Evolutionary conservation across 305 asterid species (phyloP), one percentile per base, ranked within the genome.

Genomic region (Solanum hybrid): DNA sequence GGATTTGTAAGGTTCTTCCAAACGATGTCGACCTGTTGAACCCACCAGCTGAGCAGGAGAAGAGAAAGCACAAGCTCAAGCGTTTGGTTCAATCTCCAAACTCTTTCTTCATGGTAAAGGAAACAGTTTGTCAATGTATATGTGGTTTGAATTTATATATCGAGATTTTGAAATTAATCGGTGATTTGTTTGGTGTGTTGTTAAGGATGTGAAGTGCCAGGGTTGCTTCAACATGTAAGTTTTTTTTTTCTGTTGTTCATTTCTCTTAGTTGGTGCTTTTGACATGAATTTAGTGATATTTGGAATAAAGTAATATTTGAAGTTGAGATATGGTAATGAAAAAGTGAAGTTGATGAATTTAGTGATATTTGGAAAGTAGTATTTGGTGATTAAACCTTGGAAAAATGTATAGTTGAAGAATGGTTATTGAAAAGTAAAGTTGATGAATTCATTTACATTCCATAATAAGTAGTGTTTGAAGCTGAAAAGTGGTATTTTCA

Each of bases 151-250:
- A 28, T 29, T 76, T 67, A 9, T 67, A 0, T 11, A 18, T 57
- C 1, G 1, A 18, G 67, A 7, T 71, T 20, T n/a, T 35, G 8
- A 24, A 22, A 26, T n/a, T 8, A 10, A 69, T 9, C 24, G 46
- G 74, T 10, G 11, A 5, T 61, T 24, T 71, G 29, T 37, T 86
- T 33, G 12, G 0, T 57, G 35, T 77, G 11, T 61, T 61, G 26
- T 88, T 28, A 16, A 93, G 95, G 95, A 93, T 87, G 95, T 93
- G 35, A 93, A 92, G 85, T 93, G 95, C 78, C 95, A 93, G 24
- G 95, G 93, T 6, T 93, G 95, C 89, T 93, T 92, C 64, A 91
- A 92, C 88, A 93, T 93, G 95, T 93, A 89, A 92, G 94, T 83
- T 33, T 20, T 6, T 24, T 11, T 2, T 14, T 3, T 11, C 8